These are phyloP conservation scores for Termitomyces sp. DNA, from an alignment of 768 basidiomycete species.

Conservation along the genomic window DNA sequence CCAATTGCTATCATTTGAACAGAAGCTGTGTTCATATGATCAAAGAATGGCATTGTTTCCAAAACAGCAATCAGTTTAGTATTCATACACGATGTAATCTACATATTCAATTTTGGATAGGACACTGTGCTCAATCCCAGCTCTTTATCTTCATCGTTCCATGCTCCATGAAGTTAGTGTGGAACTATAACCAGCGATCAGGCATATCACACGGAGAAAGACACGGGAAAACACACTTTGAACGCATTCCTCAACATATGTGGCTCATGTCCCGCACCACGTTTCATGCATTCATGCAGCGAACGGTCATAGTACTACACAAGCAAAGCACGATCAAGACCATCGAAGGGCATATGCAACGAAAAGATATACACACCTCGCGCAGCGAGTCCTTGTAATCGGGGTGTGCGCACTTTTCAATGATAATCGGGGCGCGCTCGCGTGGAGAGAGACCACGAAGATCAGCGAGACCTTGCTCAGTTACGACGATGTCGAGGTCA, in stretches of 20 bases:
- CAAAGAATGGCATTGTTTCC: neutral
- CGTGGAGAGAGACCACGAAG: constrained; percentile 40
- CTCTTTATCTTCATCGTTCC: constrained; percentile 26
- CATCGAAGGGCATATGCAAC: neutral
- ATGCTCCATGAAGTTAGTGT: constrained; percentile 23
- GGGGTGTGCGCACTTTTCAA: constrained; percentile 42
- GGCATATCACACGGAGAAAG: neutral
- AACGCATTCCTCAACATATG: constrained; percentile 34
- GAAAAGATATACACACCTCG: constrained; percentile 19
- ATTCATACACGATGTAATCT: neutral
- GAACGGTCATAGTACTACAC: constrained; percentile 36
- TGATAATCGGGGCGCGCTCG: constrained; percentile 40
- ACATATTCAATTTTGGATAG: neutral
- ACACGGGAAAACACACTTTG: neutral
- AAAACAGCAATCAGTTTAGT: neutral
- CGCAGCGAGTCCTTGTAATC: constrained; percentile 35
- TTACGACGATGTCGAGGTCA: constrained; percentile 41
- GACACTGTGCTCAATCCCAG: constrained; percentile 20
- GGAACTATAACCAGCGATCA: constrained; percentile 3
- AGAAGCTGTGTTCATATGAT: neutral
- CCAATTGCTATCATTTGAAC: neutral
- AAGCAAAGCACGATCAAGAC: neutral
- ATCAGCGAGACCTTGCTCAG: constrained; percentile 45
- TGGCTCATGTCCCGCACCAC: constrained; percentile 41
- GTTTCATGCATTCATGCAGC: constrained; percentile 35